Evolutionary conservation across 257 asterid species (phyloP).

Genomic region (Nicotiana undulata): DNA sequence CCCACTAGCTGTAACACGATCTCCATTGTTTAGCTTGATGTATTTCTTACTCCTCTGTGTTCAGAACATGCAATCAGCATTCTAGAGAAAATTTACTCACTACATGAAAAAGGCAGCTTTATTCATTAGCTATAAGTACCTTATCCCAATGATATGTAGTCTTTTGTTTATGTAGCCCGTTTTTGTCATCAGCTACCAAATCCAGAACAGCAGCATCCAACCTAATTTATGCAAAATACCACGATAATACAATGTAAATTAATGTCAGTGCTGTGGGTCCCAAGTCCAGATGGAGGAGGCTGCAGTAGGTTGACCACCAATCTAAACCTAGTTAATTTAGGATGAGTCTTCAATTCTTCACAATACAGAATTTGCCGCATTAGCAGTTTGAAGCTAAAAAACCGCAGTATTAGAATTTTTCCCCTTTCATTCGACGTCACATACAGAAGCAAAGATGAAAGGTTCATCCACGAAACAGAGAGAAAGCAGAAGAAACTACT

Average conservation of each 20-base stretch:
- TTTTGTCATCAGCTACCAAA: constrained; percentile 71
- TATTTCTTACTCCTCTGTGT: constrained; percentile 91
- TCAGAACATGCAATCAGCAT: background rate
- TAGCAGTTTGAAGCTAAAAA: background rate
- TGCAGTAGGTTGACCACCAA: background rate
- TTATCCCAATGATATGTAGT: constrained; percentile 88
- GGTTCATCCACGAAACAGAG: background rate
- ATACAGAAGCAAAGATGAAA: background rate
- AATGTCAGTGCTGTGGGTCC: background rate
- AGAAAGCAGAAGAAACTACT: background rate
- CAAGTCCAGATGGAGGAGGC: background rate
- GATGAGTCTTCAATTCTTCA: background rate
- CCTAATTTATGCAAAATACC: constrained; percentile 34
- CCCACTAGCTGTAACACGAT: constrained; percentile 92
- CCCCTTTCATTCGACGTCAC: background rate
- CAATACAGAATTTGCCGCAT: background rate
- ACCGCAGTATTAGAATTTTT: background rate
- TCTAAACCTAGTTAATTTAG: background rate
- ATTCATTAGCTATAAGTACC: constrained; percentile 33
- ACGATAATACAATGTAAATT: background rate
- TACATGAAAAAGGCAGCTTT: background rate
- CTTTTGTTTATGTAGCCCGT: constrained; percentile 70
- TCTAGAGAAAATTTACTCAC: background rate
- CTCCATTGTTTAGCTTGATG: constrained; percentile 86
- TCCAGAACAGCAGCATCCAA: constrained; percentile 89